A percentile compares a stretch with the other conserved stretches of the same genome.
These are phyloP conservation scores for Candida jianshihensis DNA, from an alignment of 805 yeast genomes.

Conservation along the genomic window DNA sequence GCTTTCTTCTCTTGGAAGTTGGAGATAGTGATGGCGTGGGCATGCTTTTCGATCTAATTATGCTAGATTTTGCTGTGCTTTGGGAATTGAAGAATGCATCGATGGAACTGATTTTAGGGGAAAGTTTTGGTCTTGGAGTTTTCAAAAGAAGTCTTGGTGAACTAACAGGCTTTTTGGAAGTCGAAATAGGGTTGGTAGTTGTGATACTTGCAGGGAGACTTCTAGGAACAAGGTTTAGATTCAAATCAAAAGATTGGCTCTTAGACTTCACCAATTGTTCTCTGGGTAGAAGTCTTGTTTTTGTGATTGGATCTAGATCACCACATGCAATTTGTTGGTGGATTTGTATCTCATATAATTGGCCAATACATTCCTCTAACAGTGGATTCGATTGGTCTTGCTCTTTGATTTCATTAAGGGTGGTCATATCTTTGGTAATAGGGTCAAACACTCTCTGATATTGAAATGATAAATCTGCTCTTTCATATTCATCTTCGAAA, in stretches of 20 bases:
- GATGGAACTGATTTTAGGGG: neutral
- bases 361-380: constrained; percentile 34
- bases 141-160: too few relatives aligned
- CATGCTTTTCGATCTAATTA: neutral
- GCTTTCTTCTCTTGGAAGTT: constrained; percentile 15
- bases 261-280: constrained; percentile 6
- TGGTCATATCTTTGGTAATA: constrained; percentile 33
- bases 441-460: constrained; percentile 87
- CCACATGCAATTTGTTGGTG: constrained; percentile 60
- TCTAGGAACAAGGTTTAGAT: too few relatives aligned
- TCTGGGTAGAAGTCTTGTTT: constrained; percentile 12
- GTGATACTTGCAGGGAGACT: too few relatives aligned
- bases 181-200: neutral
- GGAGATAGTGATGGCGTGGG: constrained; percentile 11
- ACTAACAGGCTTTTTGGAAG: neutral
- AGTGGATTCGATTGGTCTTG: constrained; percentile 20
- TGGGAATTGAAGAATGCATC: neutral
- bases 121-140: neutral
- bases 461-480: constrained; percentile 74
- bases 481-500: constrained; percentile 51
- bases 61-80: neutral
- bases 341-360: constrained; percentile 31
- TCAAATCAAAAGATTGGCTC: neutral
- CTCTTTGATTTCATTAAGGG: constrained; percentile 51
- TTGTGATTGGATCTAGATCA: constrained; percentile 51